These are phyloP conservation scores for Gillenia trifoliata DNA, from an alignment of 306 rosid species.

Conservation along the genomic window DNA sequence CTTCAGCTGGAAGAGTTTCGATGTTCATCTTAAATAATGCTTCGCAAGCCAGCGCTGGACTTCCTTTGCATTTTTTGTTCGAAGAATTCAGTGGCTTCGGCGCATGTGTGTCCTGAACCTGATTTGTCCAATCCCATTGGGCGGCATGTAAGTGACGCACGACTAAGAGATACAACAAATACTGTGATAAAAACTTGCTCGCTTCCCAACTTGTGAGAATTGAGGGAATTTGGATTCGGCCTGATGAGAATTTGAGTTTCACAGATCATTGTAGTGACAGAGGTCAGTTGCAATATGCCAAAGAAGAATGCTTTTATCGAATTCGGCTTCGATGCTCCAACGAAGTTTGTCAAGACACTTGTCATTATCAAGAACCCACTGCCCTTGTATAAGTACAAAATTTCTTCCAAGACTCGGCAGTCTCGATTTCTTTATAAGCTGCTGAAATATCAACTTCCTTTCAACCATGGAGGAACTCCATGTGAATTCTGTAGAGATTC, in stretches of 20 bases:
- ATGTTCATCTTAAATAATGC: not conserved
- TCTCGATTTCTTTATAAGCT: not conserved
- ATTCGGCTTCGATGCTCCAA: conserved; percentile 4
- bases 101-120: conserved; percentile 10
- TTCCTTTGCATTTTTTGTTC: not conserved
- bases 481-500: no score
- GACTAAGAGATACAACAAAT: conserved; percentile 20
- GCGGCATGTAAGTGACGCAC: conserved; percentile 16
- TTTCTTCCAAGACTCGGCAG: not conserved
- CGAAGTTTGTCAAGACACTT: not conserved
- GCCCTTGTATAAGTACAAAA: not conserved
- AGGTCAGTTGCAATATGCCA: conserved; percentile 30
- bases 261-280: not conserved
- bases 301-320: conserved; percentile 24
- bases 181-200: conserved; percentile 14
- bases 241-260: not conserved
- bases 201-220: not conserved
- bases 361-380: not conserved
- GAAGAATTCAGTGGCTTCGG: not conserved
- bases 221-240: rapidly evolving
- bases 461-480: not conserved
- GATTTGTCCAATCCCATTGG: conserved; percentile 18
- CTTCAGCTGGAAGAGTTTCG: not conserved
- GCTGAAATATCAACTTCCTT: conserved; percentile 16
- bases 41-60: not conserved